phyloP scores from a whole-genome alignment of 495 filamentous ascomycete species.

The Trypethelium eluteriae region DNA sequence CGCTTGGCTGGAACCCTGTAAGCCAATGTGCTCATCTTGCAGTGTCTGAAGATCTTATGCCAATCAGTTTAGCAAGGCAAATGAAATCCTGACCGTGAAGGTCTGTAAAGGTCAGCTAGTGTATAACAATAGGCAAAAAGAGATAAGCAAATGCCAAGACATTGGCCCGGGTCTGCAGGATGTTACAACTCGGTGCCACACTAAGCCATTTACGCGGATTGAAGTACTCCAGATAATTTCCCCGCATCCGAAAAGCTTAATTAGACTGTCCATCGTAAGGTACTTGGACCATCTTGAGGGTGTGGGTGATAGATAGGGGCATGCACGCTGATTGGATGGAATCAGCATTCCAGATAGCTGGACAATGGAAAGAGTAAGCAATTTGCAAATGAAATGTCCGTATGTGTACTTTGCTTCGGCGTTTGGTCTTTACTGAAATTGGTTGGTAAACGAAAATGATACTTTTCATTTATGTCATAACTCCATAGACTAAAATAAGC shows the following conservation, averaged over 20 bases:
- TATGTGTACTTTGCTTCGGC: no score
- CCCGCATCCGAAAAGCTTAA: conserved; percentile 9
- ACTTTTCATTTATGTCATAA: no score
- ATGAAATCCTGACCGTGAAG: background rate
- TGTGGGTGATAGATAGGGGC: background rate
- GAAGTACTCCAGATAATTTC: conserved; percentile 6
- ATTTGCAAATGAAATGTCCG: background rate
- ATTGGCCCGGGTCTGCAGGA: background rate
- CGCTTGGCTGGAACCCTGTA: no score
- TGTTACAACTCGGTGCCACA: background rate
- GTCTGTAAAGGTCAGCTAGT: background rate
- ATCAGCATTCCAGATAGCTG: background rate
- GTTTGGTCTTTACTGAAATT: no score
- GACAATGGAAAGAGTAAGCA: background rate
- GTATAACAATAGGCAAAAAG: background rate
- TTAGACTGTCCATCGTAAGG: background rate
- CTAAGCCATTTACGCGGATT: background rate
- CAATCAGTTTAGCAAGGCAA: background rate
- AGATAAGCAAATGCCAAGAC: conserved; percentile 4
- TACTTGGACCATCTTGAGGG: background rate
- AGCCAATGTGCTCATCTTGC: background rate
- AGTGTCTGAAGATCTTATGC: background rate
- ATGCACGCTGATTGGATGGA: background rate
- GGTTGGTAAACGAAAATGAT: no score
- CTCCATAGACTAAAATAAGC: no score